Evolutionary conservation across 2,329 filamentous ascomycete species (phyloP).

Genomic region (Coniochaeta sp.): DNA sequence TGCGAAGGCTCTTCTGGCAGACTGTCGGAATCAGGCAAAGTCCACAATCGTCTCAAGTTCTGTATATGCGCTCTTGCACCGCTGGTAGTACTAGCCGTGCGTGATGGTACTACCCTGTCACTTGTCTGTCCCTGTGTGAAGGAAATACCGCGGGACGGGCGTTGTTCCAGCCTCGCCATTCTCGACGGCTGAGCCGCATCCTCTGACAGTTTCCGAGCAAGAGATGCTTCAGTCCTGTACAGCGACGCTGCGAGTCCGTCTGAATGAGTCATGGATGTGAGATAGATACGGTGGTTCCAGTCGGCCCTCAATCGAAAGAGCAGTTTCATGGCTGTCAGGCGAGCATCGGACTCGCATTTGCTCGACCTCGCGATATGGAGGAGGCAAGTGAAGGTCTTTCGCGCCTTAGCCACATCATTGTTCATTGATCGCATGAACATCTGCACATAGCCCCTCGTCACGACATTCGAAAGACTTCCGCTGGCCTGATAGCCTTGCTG

Average conservation of each 20-base stretch:
- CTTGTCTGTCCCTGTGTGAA: slow-evolving; percentile 37
- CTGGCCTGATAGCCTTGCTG: slow-evolving; percentile 17
- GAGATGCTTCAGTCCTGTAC: slow-evolving; percentile 52
- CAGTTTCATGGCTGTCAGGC: slow-evolving; percentile 67
- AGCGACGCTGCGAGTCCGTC: slow-evolving; percentile 65
- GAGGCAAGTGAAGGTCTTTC: slow-evolving; percentile 53
- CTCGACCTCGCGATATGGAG: slow-evolving; percentile 55
- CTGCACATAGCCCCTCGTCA: slow-evolving; percentile 61
- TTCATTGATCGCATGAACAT: slow-evolving; percentile 72
- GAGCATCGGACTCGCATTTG: slow-evolving; percentile 58
- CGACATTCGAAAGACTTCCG: slow-evolving; percentile 60
- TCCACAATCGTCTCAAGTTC: slow-evolving; percentile 40
- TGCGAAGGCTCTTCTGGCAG: slow-evolving; percentile 40
- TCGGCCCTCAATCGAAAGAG: slow-evolving; percentile 80
- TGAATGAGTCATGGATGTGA: slow-evolving; percentile 64
- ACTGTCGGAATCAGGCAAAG: slow-evolving; percentile 46
- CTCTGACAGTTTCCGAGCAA: slow-evolving; percentile 42
- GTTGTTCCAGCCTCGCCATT: slow-evolving; percentile 35
- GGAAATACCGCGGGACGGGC: slow-evolving; percentile 43
- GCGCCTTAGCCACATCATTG: slow-evolving; percentile 55
- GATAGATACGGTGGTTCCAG: slow-evolving; percentile 67
- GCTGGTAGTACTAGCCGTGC: slow-evolving; percentile 28
- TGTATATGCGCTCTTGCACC: slow-evolving; percentile 21
- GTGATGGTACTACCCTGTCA: slow-evolving; percentile 32
- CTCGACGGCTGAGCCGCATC: slow-evolving; percentile 39